A percentile compares a stretch with the other conserved stretches of the same genome.
phyloP scores from a whole-genome alignment of 768 basidiomycete species.

The Tricholoma sp. region DNA sequence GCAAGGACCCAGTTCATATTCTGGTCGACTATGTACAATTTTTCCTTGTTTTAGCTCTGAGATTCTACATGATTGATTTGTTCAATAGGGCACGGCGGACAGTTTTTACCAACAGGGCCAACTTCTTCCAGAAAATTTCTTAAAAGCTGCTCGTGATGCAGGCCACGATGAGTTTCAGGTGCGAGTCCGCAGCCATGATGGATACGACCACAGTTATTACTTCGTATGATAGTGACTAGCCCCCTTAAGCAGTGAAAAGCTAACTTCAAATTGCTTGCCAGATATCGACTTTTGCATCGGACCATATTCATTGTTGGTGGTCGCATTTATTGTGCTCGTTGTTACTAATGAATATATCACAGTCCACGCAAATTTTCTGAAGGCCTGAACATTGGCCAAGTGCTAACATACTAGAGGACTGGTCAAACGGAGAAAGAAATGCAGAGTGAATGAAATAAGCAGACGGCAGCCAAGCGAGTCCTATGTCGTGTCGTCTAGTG shows the following conservation, averaged over 20 bases:
- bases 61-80: background rate
- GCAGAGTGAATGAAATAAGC: background rate
- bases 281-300: conserved; percentile 87
- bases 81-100: conserved; percentile 66
- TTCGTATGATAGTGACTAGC: conserved; percentile 44
- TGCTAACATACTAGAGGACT: conserved; percentile 1
- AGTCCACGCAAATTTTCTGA: conserved; percentile 89
- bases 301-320: conserved; percentile 81
- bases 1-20: conserved; percentile 64
- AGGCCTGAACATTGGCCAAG: conserved; percentile 39
- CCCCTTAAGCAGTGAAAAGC: background rate
- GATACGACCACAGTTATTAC: conserved; percentile 88
- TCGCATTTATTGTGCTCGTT: conserved; percentile 6
- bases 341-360: conserved; percentile 13
- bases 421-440: background rate
- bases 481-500: conserved; percentile 9
- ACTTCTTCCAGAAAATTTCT: conserved; percentile 85
- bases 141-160: conserved; percentile 67
- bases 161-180: conserved; percentile 75
- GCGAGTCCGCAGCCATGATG: conserved; percentile 71
- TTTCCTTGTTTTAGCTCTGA: conserved; percentile 4
- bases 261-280: conserved; percentile 21
- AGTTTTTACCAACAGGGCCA: conserved; percentile 83
- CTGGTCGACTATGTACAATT: conserved; percentile 79
- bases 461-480: conserved; percentile 5